Evolutionary conservation across 2,329 filamentous ascomycete genomes (phyloP).

Genomic region (Calonectria montana): DNA sequence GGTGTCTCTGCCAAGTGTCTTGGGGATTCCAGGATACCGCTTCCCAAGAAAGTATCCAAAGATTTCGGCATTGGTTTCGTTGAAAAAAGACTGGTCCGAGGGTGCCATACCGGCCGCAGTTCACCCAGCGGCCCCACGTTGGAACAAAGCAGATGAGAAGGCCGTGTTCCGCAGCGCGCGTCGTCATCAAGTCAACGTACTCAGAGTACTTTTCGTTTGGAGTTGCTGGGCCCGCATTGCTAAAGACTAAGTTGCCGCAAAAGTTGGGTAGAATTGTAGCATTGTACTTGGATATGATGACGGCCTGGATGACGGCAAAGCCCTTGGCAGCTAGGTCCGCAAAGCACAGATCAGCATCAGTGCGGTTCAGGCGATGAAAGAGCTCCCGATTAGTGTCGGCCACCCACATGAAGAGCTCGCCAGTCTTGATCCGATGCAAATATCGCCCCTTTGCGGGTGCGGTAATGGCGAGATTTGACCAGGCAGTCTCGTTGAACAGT

Average conservation of each 20-base stretch:
- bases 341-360: not conserved
- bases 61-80: not conserved
- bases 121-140: not conserved
- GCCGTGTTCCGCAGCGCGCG: not conserved
- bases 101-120: not conserved
- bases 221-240: not conserved
- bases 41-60: not conserved
- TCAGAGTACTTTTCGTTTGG: not conserved
- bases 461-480: not conserved
- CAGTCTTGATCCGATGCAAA: not conserved
- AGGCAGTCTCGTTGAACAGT: not conserved
- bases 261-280: not conserved
- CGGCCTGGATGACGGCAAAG: not conserved
- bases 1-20: not conserved
- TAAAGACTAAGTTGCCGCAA: not conserved
- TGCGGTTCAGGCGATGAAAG: conserved; percentile 1
- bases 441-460: not conserved
- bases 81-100: not conserved
- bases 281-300: not conserved
- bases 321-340: not conserved
- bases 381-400: not conserved
- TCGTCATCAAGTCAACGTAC: not conserved
- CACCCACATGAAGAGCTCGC: conserved; percentile 1
- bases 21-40: not conserved
- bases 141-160: conserved; percentile 5